These are phyloP conservation scores for Hagleromyces aurorensis DNA, from an alignment of 805 yeast genomes.

Conservation along the genomic window DNA sequence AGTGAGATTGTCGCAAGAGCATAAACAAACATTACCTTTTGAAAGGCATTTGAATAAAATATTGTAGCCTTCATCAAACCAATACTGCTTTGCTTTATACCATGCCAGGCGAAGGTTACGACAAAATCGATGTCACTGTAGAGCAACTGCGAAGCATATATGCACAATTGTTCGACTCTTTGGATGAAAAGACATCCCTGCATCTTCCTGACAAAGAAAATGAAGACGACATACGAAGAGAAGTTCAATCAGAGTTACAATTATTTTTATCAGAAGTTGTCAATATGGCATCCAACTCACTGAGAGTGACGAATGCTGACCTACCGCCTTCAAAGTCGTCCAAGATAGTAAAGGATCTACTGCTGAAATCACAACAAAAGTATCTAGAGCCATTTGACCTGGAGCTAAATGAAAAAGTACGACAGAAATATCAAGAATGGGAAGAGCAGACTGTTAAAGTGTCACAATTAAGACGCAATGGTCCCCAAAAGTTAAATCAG, in stretches of 20 bases:
- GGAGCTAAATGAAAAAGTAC: constrained; percentile 49
- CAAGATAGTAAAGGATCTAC: constrained; percentile 14
- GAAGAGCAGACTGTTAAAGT: constrained; percentile 55
- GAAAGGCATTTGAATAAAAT: no score
- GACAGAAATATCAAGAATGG: constrained; percentile 49
- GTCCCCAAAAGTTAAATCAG: constrained; percentile 39
- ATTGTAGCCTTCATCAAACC: no score
- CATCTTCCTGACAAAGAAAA: constrained; percentile 16
- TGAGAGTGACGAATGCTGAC: constrained; percentile 51
- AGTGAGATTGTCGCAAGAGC: no score
- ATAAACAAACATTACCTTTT: no score
- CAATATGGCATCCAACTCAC: constrained; percentile 46
- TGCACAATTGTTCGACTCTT: constrained; percentile 21
- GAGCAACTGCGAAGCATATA: constrained; percentile 24
- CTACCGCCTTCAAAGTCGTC: constrained; percentile 20
- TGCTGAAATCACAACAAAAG: constrained; percentile 15
- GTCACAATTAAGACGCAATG: constrained; percentile 44
- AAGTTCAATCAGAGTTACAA: constrained; percentile 21
- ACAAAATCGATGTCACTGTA: constrained; percentile 19
- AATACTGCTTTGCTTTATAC: no score
- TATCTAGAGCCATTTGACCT: constrained; percentile 65
- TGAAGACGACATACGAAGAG: constrained; percentile 15
- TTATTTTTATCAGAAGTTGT: constrained; percentile 27
- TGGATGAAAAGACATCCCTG: constrained; percentile 17
- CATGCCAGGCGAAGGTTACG: no score